Conservation (phyloP, 257 asterid species). For the Osmanthus fragrans region DNA sequence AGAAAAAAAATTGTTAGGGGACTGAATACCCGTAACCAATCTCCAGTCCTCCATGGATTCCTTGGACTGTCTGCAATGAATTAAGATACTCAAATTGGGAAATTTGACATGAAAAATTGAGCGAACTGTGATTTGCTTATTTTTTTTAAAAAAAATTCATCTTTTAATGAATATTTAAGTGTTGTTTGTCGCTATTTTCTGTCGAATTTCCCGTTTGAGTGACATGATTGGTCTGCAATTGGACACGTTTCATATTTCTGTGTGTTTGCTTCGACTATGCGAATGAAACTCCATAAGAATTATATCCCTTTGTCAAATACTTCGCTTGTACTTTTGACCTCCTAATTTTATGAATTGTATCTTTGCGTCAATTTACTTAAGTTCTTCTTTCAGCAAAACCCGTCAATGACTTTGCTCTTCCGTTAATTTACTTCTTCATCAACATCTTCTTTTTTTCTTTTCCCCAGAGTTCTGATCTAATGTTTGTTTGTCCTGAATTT, state of each 20-base stretch:
- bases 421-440: background rate
- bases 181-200: no score
- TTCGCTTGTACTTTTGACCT: background rate
- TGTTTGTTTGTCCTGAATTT: constrained; percentile 19
- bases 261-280: background rate
- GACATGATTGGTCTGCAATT: background rate
- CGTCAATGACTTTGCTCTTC: background rate
- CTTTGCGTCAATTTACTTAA: background rate
- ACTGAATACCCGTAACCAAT: background rate
- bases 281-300: background rate
- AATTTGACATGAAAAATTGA: no score
- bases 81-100: no score
- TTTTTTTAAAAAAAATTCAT: no score
- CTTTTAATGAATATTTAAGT: no score
- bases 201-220: no score
- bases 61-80: background rate
- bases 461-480: constrained; percentile 19
- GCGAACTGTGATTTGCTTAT: no score
- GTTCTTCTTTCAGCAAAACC: background rate
- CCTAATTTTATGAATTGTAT: background rate
- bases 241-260: background rate
- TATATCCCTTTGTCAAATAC: background rate
- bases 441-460: background rate
- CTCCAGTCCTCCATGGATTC: background rate
- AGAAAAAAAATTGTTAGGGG: background rate